Base-by-base conservation (phyloP, 176 grass and related monocot genomes). In the Cenchrus purpureus region DNA sequence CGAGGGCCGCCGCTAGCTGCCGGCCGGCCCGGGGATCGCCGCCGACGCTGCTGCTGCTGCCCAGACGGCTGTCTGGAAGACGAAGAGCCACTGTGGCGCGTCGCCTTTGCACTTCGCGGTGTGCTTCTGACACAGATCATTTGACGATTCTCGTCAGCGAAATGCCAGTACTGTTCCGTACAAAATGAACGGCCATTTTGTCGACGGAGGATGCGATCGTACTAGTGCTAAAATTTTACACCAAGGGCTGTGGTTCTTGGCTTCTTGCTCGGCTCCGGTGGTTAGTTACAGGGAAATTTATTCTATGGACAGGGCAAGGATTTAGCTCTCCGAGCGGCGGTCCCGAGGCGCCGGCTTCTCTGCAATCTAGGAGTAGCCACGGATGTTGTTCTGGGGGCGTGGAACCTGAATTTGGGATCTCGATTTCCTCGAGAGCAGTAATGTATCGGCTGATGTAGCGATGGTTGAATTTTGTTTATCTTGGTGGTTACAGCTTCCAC, bases 361-460 rank as follows among this genome's bases (percentile, higher is more conserved):
- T 40, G 46, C 34, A 71, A 74, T 61, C 80, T 83, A 74, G 84
- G 74, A 79, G 67, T 48, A 74, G 68, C 43, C 84, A 79, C 70
- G 74, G 79, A 90, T 83, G 80, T 90, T 83, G 80, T 83, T 87
- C 52, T 83, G 3, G 79, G 88, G 76, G 67, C 19, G 25, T 29
- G 74, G 3, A 15, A 48, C 8, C 59, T 62, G 59, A 16, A 14
- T 60, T 59, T 74, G 43, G 87, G 80, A 90, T 90, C 84, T 90
- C 61, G 84, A 79, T 79, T 81, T 81, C 79, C 67, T 90, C 74
- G 79, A 83, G 84, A 40, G 10, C 12, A 32, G 82, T 65, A 78
- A 50, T 50, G 25, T 72, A 86, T 86, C 48, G 40, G 16, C 52
- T 34, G 46, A 77, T 82, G 77, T 77, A 17, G 65, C 48, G 10